Base-by-base conservation (phyloP, 116 monocot species). In the Cymodocea nodosa region DNA sequence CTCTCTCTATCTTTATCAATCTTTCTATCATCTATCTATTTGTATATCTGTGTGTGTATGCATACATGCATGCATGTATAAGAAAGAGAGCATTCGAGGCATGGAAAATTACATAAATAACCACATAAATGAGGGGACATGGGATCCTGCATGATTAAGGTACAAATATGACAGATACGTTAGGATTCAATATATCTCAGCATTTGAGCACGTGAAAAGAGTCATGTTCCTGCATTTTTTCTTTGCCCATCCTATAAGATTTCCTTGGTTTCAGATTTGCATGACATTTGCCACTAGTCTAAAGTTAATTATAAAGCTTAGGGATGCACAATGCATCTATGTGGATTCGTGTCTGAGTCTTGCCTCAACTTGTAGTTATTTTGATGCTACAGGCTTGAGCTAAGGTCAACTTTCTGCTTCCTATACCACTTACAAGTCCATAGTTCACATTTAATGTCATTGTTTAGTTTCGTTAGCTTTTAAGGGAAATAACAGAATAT, bases 401-500 rank as follows among this genome's bases (percentile, higher is more conserved):
- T 15, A 13, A 22, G 18, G 35, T 23, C 10, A 69, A 58, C 68
- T 69, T 57, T 69, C 68, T 69, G 68, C 57, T 69, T 69, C 68
- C 55, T 30, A 48, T 57, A 58, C 44, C 9, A 40, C 58, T 69
- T 49, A 69, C 68, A 40, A 9, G 15, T 12, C 51, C 24, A n/a
- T 52, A 39, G 11, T 6, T 17, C 34, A 63, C 24, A 13, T 63
- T 10, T 16, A 37, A 52, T 52, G 30, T 3, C 51, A 17, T 67
- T 59, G 40, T 57, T 69, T 59, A 69, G 22, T 57, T 12, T 48
- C 23, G 17, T 16, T 16, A 34, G 5, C 9, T 67, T 56, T 36
- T 40, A 15, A 15, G 23, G 20, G 37, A 44, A 58, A 57, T 39
- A 10, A 58, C 23, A 23, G 7, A 22, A 58, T 23, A 15, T 39